Base-by-base conservation (phyloP, 1,284 basidiomycete species). In the Agroathelia rolfsii region DNA sequence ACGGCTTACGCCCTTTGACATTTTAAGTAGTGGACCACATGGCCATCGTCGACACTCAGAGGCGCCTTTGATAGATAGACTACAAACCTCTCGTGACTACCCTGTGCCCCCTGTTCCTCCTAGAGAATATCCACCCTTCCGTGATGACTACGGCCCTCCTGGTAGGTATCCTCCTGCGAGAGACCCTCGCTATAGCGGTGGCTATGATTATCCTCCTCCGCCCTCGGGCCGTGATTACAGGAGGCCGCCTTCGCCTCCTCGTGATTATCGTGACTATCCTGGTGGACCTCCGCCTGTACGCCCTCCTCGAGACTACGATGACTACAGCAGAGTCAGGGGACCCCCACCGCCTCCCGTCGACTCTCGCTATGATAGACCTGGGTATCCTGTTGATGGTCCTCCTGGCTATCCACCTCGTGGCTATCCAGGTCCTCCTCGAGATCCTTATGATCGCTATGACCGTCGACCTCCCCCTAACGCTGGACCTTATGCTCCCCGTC, bases 201-300 rank as follows among this genome's bases (percentile, higher is more conserved):
- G n/a, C n/a, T n/a, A n/a, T n/a, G n/a, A n/a, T n/a, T n/a, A n/a
- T n/a, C n/a, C n/a, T n/a, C n/a, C n/a, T n/a, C 53, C 59, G 5
- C 41, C 49, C 39, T 35, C 56, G 33, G 45, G 50, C 32, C 63
- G 76, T 31, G 79, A 82, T 30, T 67, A 67, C 39, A 62, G 77
- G 28, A 62, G 76, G 32, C 69, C 74, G 37, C 53, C 61, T 2
- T 59, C 65, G 5, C 76, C 79, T 34, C 70, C 75, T 18, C 64
- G 77, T 42, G 78, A 77, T n/a, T 73, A 70, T 46, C 64, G 76
- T 26, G 78, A 81, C 38, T 76, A 75, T 51, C 60, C 64, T 42
- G 19, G 12, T 24, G 28, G 21, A 13, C 52, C 55, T 25, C 59
- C 65, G 39, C 60, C 66, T 34, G 53, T 62, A 22, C 58, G 60